These are phyloP conservation scores for Diplodia mutila DNA, from an alignment of 2,329 filamentous ascomycete species.

Conservation along the genomic window DNA sequence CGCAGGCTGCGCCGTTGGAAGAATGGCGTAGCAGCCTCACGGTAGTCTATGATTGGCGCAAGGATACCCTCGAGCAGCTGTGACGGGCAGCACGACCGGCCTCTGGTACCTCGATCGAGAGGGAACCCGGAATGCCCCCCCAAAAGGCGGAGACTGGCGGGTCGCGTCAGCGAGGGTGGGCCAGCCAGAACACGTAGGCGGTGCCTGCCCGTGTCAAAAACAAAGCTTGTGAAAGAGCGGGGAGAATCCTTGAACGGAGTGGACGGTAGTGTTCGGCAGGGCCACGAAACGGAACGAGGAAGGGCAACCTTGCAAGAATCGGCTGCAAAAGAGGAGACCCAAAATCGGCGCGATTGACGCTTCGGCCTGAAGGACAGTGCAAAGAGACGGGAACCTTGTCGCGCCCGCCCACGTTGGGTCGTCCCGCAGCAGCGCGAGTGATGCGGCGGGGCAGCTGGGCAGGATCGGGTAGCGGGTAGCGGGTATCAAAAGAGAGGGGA, in stretches of 20 bases:
- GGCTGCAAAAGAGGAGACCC: constrained; percentile 23
- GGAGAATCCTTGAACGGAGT: constrained; percentile 36
- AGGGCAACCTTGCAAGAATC: constrained; percentile 26
- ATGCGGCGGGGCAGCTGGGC: constrained; percentile 4
- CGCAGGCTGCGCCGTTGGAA: constrained; percentile 31
- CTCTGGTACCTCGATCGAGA: constrained; percentile 29
- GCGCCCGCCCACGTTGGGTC: constrained; percentile 25
- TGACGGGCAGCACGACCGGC: constrained; percentile 38
- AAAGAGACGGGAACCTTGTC: constrained; percentile 25
- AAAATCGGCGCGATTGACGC: constrained; percentile 25
- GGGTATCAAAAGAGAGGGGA: constrained; percentile 22
- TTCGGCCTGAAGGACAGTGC: constrained; percentile 25
- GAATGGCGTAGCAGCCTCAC: constrained; percentile 43
- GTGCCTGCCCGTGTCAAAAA: constrained; percentile 31
- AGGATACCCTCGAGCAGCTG: constrained; percentile 44
- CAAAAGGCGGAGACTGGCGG: constrained; percentile 42
- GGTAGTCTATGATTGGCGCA: constrained; percentile 35
- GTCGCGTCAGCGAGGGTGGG: constrained; percentile 33
- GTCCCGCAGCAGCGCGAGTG: constrained; percentile 14
- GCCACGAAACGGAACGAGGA: constrained; percentile 26
- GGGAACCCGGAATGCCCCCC: constrained; percentile 38
- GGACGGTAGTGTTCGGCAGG: constrained; percentile 40
- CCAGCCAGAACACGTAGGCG: constrained; percentile 37
- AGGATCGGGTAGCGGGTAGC: neutral
- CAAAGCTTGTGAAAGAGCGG: constrained; percentile 39